Conservation (phyloP, 805 yeast species). For the Blastobotrys parvus region DNA sequence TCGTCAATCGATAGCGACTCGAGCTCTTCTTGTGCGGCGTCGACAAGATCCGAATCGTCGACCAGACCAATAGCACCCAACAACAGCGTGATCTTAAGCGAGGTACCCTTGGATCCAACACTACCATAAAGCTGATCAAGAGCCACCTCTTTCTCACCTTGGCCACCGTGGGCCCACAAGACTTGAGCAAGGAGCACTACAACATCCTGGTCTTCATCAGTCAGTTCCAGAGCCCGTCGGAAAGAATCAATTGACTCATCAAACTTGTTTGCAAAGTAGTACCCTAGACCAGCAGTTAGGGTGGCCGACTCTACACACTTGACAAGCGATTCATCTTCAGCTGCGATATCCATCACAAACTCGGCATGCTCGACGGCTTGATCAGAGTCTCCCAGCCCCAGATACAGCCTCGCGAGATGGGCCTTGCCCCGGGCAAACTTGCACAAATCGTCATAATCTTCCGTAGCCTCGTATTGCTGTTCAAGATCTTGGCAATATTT, state of each 20-base stretch:
- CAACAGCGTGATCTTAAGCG: constrained; percentile 58
- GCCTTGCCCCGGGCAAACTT: constrained; percentile 54
- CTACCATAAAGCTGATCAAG: constrained; percentile 68
- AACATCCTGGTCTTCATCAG: constrained; percentile 55
- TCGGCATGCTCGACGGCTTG: constrained; percentile 56
- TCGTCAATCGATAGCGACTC: constrained; percentile 39
- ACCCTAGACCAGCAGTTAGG: constrained; percentile 63
- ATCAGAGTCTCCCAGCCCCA: constrained; percentile 52
- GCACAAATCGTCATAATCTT: constrained; percentile 37
- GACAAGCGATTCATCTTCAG: constrained; percentile 16
- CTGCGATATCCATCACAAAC: constrained; percentile 41
- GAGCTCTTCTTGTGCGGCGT: constrained; percentile 62
- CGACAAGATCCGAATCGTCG: constrained; percentile 44
- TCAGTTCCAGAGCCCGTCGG: constrained; percentile 47
- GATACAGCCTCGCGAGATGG: constrained; percentile 60
- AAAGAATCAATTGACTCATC: constrained; percentile 62
- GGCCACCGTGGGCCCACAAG: constrained; percentile 63
- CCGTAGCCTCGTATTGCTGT: constrained; percentile 46
- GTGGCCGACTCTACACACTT: constrained; percentile 40
- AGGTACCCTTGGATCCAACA: constrained; percentile 56
- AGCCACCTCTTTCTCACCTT: constrained; percentile 77
- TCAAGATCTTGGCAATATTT: constrained; percentile 45
- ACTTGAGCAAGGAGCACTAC: constrained; percentile 71
- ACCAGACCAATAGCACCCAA: constrained; percentile 75
- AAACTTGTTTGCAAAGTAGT: constrained; percentile 55